These are phyloP conservation scores for Daldinia sp. DNA, from an alignment of 2,329 filamentous ascomycete genomes.

Conservation along the genomic window DNA sequence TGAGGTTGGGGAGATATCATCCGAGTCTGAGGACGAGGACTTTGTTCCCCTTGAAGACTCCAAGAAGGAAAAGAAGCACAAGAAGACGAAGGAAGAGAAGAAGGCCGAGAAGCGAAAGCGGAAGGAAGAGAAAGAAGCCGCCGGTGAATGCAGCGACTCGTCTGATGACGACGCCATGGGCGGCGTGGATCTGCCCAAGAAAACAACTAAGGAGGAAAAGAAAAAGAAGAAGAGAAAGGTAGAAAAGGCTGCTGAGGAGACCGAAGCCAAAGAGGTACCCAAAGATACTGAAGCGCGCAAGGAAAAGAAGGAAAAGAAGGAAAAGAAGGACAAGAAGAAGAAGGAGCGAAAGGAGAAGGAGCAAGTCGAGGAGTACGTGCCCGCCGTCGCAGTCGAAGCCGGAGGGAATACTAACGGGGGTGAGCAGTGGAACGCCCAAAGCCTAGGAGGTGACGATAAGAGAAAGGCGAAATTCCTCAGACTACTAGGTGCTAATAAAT, in stretches of 20 bases:
- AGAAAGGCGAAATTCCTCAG: conserved; percentile 66
- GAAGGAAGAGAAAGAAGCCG: conserved; percentile 35
- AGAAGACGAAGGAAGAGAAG: conserved; percentile 47
- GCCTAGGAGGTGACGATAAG: conserved; percentile 58
- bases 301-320: conserved; percentile 42
- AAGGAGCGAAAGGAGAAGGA: conserved; percentile 41
- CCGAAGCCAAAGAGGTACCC: conserved; percentile 28
- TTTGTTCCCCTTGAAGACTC: conserved; percentile 37
- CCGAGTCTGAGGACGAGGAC: conserved; percentile 36
- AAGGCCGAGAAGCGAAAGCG: conserved; percentile 49
- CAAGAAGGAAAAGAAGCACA: conserved; percentile 43
- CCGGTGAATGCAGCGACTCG: conserved; percentile 20
- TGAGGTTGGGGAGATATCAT: conserved; percentile 35
- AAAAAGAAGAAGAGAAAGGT: conserved; percentile 41
- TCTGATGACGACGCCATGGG: conserved; percentile 25
- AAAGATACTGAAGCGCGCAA: conserved; percentile 37
- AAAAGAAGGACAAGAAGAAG: conserved; percentile 42
- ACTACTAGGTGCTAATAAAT: conserved; percentile 62
- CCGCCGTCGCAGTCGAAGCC: conserved; percentile 38
- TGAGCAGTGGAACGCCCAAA: conserved; percentile 62
- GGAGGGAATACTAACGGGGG: conserved; percentile 39
- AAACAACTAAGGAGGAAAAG: conserved; percentile 44
- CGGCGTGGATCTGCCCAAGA: conserved; percentile 34
- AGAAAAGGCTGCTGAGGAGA: not conserved
- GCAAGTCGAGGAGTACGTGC: conserved; percentile 36